phyloP scores from a whole-genome alignment of 345 rosid genomes.

The Salix dunnii region DNA sequence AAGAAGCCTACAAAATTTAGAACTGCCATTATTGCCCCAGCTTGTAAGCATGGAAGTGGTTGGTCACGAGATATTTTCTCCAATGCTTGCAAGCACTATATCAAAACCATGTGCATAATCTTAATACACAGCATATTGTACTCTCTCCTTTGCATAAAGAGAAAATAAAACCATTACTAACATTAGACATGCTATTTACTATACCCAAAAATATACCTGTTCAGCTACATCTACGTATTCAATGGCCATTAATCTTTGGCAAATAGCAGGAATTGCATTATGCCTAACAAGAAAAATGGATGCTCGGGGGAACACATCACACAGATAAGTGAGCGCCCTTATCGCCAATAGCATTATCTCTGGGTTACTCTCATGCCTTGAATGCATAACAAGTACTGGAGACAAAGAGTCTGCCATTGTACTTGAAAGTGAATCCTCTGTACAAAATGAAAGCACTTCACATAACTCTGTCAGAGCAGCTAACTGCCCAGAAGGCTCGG shows the following conservation, averaged over 20 bases:
- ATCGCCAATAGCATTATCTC: conserved; percentile 73
- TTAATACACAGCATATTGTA: neutral
- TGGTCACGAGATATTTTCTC: conserved; percentile 90
- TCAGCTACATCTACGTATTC: conserved; percentile 96
- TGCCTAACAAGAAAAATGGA: conserved; percentile 67
- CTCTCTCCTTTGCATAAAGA: neutral
- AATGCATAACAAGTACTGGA: conserved; percentile 67
- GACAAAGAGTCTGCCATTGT: conserved; percentile 64
- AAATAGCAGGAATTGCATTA: conserved; percentile 76
- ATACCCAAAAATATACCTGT: conserved; percentile 47
- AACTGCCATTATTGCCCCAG: conserved; percentile 89
- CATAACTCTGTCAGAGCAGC: conserved; percentile 77
- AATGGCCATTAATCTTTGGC: conserved; percentile 65
- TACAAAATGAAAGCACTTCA: conserved; percentile 81
- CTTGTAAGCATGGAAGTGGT: conserved; percentile 79
- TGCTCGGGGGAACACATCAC: conserved; percentile 84
- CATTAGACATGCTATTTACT: neutral
- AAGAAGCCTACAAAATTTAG: conserved; percentile 77
- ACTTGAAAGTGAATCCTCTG: conserved; percentile 70
- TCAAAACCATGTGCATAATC: neutral
- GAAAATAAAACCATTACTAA: neutral
- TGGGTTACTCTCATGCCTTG: conserved; percentile 58
- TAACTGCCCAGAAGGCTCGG: conserved; percentile 57
- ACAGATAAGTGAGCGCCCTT: conserved; percentile 84
- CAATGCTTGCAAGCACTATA: conserved; percentile 95